Conservation (phyloP, 2,329 filamentous ascomycete species). For the Colletotrichum theobromicola region DNA sequence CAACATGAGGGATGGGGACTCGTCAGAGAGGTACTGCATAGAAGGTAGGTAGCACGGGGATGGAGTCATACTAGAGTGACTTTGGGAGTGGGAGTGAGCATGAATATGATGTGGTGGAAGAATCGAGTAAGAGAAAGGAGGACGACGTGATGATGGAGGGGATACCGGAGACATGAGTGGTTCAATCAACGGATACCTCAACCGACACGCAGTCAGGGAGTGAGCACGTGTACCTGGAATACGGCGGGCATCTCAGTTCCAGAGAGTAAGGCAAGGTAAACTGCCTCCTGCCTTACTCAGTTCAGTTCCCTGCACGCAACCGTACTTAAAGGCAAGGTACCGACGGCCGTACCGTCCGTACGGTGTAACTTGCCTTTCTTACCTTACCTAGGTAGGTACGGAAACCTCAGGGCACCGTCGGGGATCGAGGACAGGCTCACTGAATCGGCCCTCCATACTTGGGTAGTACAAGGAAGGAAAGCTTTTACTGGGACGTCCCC, state of each 20-base stretch:
- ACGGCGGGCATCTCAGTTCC: neutral
- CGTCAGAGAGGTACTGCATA: neutral
- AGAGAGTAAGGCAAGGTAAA: neutral
- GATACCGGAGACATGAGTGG: neutral
- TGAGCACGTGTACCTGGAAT: constrained; percentile 13
- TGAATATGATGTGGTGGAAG: neutral
- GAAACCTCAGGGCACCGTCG: neutral
- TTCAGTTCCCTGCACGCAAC: neutral
- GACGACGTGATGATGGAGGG: neutral
- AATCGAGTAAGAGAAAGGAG: neutral
- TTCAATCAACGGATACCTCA: neutral
- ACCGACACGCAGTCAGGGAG: neutral
- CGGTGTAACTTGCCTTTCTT: neutral
- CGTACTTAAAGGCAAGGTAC: neutral
- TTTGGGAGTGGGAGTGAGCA: neutral
- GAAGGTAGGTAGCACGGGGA: neutral
- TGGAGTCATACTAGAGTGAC: neutral
- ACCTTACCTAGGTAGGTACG: neutral
- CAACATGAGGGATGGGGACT: neutral
- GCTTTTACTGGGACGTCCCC: neutral
- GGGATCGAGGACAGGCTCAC: constrained; percentile 5
- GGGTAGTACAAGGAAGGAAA: too few species aligned
- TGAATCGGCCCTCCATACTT: constrained; percentile 16
- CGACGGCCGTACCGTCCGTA: neutral
- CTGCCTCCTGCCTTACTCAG: neutral